Conservation (phyloP, 257 asterid genomes). For the Plectranthus barbatus region DNA sequence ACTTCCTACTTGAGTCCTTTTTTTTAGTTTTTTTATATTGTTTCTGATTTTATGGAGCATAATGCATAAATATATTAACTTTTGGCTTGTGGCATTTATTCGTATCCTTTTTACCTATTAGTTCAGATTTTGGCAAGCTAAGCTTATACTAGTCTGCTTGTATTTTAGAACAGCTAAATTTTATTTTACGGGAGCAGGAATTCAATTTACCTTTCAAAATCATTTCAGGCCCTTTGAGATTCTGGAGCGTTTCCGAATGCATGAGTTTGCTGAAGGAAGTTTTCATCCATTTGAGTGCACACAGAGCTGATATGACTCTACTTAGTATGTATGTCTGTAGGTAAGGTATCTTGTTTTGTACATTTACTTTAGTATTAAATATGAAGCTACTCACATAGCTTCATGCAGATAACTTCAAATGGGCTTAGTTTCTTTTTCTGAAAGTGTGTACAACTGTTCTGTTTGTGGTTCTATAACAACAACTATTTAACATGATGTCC, state of each 20-base stretch:
- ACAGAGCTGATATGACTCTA: conserved; percentile 47
- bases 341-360: conserved; percentile 11
- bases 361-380: background rate
- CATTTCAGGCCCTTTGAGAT: conserved; percentile 78
- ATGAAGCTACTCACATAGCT: background rate
- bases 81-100: background rate
- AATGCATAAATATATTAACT: background rate
- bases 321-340: conserved; percentile 8
- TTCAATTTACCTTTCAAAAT: conserved; percentile 6
- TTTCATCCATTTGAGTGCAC: conserved; percentile 95
- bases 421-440: background rate
- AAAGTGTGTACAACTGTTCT: background rate
- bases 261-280: conserved; percentile 81
- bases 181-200: background rate
- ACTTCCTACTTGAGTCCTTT: too few relatives aligned
- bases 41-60: background rate
- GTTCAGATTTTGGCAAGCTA: background rate
- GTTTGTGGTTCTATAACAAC: background rate
- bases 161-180: background rate
- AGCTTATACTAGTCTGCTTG: background rate
- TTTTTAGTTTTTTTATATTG: background rate
- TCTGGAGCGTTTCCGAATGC: conserved; percentile 83
- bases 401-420: background rate
- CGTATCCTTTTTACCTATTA: background rate
- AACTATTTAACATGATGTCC: background rate